Conservation (phyloP, 352 stramenopile species). For the Peronospora farinosa region DNA sequence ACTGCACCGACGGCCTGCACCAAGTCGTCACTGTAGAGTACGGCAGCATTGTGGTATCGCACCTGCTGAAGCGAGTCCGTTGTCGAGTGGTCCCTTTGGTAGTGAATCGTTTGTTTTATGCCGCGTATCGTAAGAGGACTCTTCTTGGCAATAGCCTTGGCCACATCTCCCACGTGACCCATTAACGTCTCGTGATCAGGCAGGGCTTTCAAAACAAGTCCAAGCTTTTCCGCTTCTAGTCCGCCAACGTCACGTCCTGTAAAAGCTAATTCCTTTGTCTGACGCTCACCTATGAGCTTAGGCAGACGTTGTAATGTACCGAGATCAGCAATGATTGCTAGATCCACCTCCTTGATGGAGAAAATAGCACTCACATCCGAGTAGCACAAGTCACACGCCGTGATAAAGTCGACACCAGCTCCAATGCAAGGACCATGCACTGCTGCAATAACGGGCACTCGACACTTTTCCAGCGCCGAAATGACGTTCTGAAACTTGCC, state of each 20-base stretch:
- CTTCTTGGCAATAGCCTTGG: constrained; percentile 67
- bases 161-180: constrained; percentile 45
- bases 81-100: constrained; percentile 82
- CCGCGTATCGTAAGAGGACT: constrained; percentile 81
- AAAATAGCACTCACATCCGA: constrained; percentile 77
- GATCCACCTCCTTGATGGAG: constrained; percentile 83
- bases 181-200: constrained; percentile 57
- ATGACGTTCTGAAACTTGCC: constrained; percentile 78
- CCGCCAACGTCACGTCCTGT: constrained; percentile 78
- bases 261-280: constrained; percentile 80
- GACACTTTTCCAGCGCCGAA: constrained; percentile 76
- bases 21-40: constrained; percentile 84
- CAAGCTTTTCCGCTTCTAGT: constrained; percentile 64
- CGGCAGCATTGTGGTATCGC: constrained; percentile 76
- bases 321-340: constrained; percentile 86
- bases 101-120: constrained; percentile 86
- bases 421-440: constrained; percentile 81
- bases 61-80: constrained; percentile 70
- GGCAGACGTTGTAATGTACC: constrained; percentile 83
- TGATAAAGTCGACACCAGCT: constrained; percentile 84
- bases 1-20: constrained; percentile 59
- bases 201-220: constrained; percentile 70
- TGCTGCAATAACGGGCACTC: constrained; percentile 79
- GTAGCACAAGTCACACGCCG: constrained; percentile 82
- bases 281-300: constrained; percentile 78